Evolutionary conservation across 2,329 filamentous ascomycete species (phyloP), one percentile per base, ranked within the genome.

Genomic region (Pseudogymnoascus sp.): DNA sequence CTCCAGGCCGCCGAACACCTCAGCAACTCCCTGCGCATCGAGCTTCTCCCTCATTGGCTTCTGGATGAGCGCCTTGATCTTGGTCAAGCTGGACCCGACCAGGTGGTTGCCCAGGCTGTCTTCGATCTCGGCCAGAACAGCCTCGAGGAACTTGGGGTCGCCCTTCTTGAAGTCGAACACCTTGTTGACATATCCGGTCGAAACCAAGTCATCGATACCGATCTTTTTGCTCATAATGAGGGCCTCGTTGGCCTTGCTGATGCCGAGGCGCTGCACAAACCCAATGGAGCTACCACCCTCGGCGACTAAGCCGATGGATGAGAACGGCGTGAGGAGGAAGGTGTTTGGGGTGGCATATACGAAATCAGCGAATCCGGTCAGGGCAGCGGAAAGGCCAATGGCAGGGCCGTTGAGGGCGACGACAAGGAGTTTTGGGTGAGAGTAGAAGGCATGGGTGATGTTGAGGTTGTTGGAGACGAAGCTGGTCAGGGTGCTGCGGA

Each of bases 341-440:
- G 92, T 79, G 69, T 89, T 82, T 0, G 93, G 92, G 0, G 88
- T 82, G 72, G 84, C 87, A 80, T 97, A 97, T 74, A 97, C 84
- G 79, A 97, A 97, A 79, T 97, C 95, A 24, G 90, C 90, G 74
- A 91, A 89, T 29, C 87, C 87, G 64, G 91, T 80, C 0, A 97
- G 77, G 0, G 93, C 93, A 0, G 93, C 95, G 1, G 89, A 90
- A 33, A 97, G 86, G 5, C 95, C 95, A 62, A 99, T 82, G 10
- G 87, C 92, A 5, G 95, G 95, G 2, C 93, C 95, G 77, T 97
- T 97, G 68, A 97, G 86, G 0, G 91, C 95, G 0, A 88, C 87
- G 65, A 97, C 84, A 24, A 97, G 89, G 76, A 97, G 89, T 79
- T 97, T 97, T 70, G 92, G 90, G 77, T 97, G 95, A 13, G 86